Conservation (phyloP, 2,329 filamentous ascomycete species). For the Fusarium humuli region DNA sequence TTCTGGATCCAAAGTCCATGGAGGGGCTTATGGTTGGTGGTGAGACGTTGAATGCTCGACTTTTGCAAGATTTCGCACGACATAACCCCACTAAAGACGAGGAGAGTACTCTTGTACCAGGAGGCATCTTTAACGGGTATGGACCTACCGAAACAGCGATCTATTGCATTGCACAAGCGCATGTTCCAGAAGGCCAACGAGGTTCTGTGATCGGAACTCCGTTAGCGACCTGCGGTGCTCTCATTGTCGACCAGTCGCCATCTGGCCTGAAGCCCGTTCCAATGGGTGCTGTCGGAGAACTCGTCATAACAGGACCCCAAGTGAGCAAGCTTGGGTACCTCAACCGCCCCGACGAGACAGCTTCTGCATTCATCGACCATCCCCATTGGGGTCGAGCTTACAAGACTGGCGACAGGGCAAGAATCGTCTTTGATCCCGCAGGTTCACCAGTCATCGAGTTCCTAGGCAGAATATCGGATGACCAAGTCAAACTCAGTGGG, state of each 20-base stretch:
- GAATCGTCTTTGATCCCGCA: slow-evolving; percentile 1
- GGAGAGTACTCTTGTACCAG: fast-evolving
- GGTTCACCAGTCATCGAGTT: slow-evolving; percentile 11
- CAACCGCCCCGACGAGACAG: slow-evolving; percentile 21
- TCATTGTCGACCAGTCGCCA: neutral
- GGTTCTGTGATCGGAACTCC: slow-evolving; percentile 20
- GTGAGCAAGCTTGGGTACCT: slow-evolving; percentile 18
- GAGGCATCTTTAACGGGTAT: slow-evolving; percentile 27
- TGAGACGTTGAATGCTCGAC: slow-evolving; percentile 19
- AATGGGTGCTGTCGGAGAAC: slow-evolving; percentile 18
- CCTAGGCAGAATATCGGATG: slow-evolving; percentile 23
- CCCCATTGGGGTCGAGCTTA: neutral
- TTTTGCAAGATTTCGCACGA: slow-evolving; percentile 10
- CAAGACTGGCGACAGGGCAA: slow-evolving; percentile 19
- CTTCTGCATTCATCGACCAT: neutral
- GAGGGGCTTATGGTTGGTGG: slow-evolving; percentile 26
- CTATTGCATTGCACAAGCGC: slow-evolving; percentile 20
- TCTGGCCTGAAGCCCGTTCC: neutral
- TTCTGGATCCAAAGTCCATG: neutral
- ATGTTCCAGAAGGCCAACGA: slow-evolving; percentile 3
- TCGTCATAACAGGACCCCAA: slow-evolving; percentile 17
- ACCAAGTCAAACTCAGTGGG: slow-evolving; percentile 29
- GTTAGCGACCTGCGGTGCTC: neutral
- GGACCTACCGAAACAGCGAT: slow-evolving; percentile 20
- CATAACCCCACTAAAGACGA: neutral